Evolutionary conservation across 441 rosid genomes (phyloP).

Genomic region (Biscutella auriculata): DNA sequence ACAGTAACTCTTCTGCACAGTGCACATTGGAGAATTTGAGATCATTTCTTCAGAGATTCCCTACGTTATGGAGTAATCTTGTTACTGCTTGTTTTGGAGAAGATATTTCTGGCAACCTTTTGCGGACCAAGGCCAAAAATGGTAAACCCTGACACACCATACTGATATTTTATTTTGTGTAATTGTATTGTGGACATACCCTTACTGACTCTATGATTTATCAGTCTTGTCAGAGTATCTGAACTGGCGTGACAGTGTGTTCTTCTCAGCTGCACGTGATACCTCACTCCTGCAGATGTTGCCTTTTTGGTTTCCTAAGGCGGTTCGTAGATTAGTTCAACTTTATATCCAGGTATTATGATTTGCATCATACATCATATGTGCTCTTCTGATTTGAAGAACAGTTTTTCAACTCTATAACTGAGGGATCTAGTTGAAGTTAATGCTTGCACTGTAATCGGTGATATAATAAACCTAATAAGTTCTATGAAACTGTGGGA

Average conservation of each 20-base stretch:
- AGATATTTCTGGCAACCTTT: slow-evolving; percentile 46
- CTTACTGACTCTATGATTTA: slow-evolving; percentile 25
- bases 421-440: slow-evolving; percentile 12
- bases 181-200: slow-evolving; percentile 16
- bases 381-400: slow-evolving; percentile 5
- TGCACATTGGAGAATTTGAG: slow-evolving; percentile 90
- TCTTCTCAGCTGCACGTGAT: slow-evolving; percentile 83
- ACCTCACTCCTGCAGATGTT: slow-evolving; percentile 94
- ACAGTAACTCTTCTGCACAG: slow-evolving; percentile 66
- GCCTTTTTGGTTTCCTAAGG: slow-evolving; percentile 96
- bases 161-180: slow-evolving; percentile 13
- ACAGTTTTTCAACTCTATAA: slow-evolving; percentile 6
- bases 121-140: slow-evolving; percentile 42
- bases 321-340: slow-evolving; percentile 83
- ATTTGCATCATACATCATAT: neutral
- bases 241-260: slow-evolving; percentile 84
- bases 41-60: slow-evolving; percentile 69
- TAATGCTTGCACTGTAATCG: slow-evolving; percentile 8
- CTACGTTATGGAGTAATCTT: slow-evolving; percentile 78
- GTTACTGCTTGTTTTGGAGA: slow-evolving; percentile 67
- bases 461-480: slow-evolving; percentile 1
- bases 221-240: slow-evolving; percentile 72
- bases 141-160: slow-evolving; percentile 37
- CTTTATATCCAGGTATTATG: slow-evolving; percentile 78
- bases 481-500: neutral